Evolutionary conservation across 495 filamentous ascomycete genomes (phyloP).

Genomic region (Penicillium lagena): DNA sequence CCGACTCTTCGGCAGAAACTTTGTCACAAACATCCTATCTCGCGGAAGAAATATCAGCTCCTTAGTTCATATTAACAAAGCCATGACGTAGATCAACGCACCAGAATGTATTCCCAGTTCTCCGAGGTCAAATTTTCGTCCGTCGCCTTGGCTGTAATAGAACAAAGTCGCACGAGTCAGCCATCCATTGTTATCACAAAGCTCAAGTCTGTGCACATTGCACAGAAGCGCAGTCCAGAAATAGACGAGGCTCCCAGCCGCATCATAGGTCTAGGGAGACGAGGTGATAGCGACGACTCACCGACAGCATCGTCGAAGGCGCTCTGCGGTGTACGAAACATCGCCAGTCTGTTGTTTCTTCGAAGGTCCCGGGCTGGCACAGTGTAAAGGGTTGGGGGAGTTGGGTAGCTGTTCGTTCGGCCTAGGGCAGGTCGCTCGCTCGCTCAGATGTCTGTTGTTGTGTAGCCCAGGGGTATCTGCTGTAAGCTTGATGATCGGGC

Average conservation of each 20-base stretch:
- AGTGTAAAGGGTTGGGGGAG: constrained; percentile 1
- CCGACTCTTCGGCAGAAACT: constrained; percentile 59
- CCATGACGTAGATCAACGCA: constrained; percentile 21
- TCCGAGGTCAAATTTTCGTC: constrained; percentile 97
- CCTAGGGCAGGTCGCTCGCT: constrained; percentile 1
- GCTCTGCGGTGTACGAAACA: constrained; percentile 79
- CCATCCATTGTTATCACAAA: neutral
- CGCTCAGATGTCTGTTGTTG: neutral
- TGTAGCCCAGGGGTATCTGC: too few species aligned
- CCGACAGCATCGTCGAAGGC: constrained; percentile 77
- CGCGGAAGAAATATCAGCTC: constrained; percentile 10
- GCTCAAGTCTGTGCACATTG: too few species aligned
- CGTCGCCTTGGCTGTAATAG: constrained; percentile 81
- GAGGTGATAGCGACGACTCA: constrained; percentile 33
- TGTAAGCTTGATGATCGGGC: too few species aligned
- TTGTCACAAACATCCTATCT: constrained; percentile 89
- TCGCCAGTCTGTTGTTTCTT: constrained; percentile 20
- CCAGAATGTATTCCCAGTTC: constrained; percentile 97
- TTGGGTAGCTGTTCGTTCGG: constrained; percentile 12
- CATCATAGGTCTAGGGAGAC: neutral
- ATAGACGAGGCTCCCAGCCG: neutral
- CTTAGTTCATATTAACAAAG: neutral
- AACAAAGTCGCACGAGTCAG: constrained; percentile 14
- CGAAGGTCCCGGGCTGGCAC: constrained; percentile 1
- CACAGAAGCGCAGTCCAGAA: neutral